Evolutionary conservation across 306 rosid genomes (phyloP).

Genomic region (Oxytropis ochrocephala): DNA sequence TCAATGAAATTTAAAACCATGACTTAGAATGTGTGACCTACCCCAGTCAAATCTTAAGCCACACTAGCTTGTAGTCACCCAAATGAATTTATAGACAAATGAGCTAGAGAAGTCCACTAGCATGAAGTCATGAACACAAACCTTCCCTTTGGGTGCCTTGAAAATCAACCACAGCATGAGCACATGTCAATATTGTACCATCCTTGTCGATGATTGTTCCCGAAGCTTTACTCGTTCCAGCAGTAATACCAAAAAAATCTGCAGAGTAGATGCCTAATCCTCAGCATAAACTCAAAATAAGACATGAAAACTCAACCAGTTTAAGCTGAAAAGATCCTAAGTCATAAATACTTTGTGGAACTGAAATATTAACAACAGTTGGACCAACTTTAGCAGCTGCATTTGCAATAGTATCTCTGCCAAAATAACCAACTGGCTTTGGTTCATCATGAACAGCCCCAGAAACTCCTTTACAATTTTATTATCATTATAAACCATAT

Average conservation of each 20-base stretch:
- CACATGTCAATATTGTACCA: constrained; percentile 89
- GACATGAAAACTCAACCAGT: background rate
- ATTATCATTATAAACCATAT: too few species aligned
- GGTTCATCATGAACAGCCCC: constrained; percentile 31
- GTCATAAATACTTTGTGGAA: constrained; percentile 50
- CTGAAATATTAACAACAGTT: constrained; percentile 74
- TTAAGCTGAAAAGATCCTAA: background rate
- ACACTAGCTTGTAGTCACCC: background rate
- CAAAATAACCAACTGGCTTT: constrained; percentile 49
- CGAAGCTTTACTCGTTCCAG: constrained; percentile 57
- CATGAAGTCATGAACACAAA: constrained; percentile 35
- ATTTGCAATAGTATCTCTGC: constrained; percentile 73
- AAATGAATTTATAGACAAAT: background rate
- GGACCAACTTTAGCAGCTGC: constrained; percentile 83
- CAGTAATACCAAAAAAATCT: constrained; percentile 46
- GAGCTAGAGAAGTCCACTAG: background rate
- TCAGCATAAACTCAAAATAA: background rate
- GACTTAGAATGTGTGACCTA: background rate
- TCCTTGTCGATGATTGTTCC: constrained; percentile 79
- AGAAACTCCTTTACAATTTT: constrained; percentile 35
- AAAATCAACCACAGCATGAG: constrained; percentile 70
- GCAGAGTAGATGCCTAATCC: background rate
- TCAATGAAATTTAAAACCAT: background rate
- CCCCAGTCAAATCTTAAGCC: background rate
- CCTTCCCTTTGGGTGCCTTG: constrained; percentile 74